A percentile compares a stretch with the other conserved stretches of the same genome.
Conservation (phyloP, 2,329 filamentous ascomycete species). For the Dissoconium aciculare region DNA sequence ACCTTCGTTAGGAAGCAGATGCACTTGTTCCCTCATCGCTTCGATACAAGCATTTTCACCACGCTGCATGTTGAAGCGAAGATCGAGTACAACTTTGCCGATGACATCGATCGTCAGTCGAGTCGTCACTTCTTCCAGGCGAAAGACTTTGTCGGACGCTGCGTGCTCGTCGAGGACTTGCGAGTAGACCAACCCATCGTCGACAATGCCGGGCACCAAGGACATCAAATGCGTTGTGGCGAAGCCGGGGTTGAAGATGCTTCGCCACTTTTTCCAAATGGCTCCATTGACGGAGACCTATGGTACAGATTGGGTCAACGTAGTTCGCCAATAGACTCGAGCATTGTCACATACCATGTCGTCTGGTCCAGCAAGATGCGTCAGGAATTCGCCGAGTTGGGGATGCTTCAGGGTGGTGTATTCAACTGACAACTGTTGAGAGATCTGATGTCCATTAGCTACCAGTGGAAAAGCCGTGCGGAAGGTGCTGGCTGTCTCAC, state of each 20-base stretch:
- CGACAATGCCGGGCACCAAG: conserved; percentile 26
- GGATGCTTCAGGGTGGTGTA: conserved; percentile 8
- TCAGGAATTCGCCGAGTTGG: conserved; percentile 7
- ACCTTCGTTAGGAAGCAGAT: conserved; percentile 11
- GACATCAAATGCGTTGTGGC: conserved; percentile 25
- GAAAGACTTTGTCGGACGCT: conserved; percentile 25
- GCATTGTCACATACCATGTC: conserved; percentile 14
- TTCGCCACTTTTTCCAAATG: conserved; percentile 30
- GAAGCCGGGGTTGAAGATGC: conserved; percentile 31
- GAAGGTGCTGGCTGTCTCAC: conserved; percentile 1
- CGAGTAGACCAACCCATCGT: conserved; percentile 21
- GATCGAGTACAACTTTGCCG: conserved; percentile 26
- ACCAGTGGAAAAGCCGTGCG: too few relatives aligned
- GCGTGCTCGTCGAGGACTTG: conserved; percentile 24
- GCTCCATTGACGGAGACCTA: conserved; percentile 25
- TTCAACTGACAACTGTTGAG: conserved; percentile 11
- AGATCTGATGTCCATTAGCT: conserved; percentile 3
- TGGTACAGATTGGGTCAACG: too few relatives aligned
- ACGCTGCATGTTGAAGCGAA: conserved; percentile 25
- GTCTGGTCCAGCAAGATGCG: conserved; percentile 10
- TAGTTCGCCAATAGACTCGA: too few relatives aligned
- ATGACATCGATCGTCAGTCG: conserved; percentile 30
- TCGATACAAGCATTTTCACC: conserved; percentile 24
- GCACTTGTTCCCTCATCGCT: conserved; percentile 23
- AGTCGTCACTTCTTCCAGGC: conserved; percentile 27